These are phyloP conservation scores for Chlorella variabilis DNA, from an alignment of 163 green algal species.

Conservation along the genomic window DNA sequence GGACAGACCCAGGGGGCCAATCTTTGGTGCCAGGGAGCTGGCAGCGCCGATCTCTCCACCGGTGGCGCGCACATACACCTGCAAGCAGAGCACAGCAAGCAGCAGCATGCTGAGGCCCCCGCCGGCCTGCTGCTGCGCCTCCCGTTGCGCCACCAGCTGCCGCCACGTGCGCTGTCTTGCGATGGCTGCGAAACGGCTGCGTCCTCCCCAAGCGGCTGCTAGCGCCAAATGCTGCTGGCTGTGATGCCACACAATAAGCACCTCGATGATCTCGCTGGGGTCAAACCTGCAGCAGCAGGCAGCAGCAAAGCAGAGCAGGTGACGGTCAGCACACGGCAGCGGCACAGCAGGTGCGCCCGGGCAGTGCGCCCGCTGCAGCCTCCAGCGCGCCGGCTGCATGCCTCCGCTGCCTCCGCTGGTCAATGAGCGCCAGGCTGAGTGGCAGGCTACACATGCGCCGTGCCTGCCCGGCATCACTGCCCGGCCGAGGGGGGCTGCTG, in stretches of 20 bases:
- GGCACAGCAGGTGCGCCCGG: no score
- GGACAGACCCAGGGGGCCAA: conserved; percentile 98
- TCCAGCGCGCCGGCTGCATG: no score
- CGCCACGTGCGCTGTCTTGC: no score
- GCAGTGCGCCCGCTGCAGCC: background rate
- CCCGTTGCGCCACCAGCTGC: no score
- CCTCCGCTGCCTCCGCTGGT: no score
- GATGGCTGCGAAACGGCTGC: no score
- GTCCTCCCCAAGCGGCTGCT: no score
- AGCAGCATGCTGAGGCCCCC: no score
- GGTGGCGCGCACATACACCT: conserved; percentile 98
- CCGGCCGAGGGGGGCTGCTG: background rate
- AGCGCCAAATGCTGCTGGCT: no score
- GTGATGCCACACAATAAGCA: no score
- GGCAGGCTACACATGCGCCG: background rate
- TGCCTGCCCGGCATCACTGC: background rate
- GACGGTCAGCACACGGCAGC: background rate
- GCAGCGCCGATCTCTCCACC: conserved; percentile 97
- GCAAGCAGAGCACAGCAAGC: background rate
- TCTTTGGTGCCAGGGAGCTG: conserved; percentile 98
- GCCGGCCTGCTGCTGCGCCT: no score
- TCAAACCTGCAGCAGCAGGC: conserved; percentile 87
- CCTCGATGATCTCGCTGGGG: conserved; percentile 72
- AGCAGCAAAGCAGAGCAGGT: background rate
- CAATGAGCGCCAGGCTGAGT: background rate